Base-by-base conservation (phyloP, 441 rosid genomes). In the Melastoma candidum region DNA sequence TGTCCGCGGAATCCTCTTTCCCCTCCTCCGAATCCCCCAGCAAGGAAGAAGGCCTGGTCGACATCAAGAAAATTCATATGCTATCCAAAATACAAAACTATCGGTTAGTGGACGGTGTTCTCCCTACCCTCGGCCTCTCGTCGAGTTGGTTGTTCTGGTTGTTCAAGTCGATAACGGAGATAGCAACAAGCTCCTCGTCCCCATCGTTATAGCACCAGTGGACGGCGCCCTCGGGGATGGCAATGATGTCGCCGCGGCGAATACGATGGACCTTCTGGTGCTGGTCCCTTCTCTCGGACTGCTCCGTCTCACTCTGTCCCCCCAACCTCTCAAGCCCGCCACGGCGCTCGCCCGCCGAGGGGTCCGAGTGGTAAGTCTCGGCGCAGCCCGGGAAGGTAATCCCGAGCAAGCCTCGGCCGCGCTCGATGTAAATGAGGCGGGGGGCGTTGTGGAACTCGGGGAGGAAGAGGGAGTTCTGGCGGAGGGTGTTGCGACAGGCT, bases 161-260 rank as follows among this genome's bases (percentile, higher is more conserved):
- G 61, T 58, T 65, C 51, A 65, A 63, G 39, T 73, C 74, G 4
- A 64, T 3, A 7, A 76, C 22, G 26, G 71, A 49, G 53, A 76
- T 58, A 12, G 67, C 54, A 13, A 68, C 13, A 41, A 73, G 63
- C 26, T 67, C 68, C 26, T 69, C 68, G 14, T 53, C 12, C 11
- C 75, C 80, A 1, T 76, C 76, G 32, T 73, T 73, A 62, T 68
- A 69, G 63, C 62, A 63, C 81, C 78, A 70, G 39, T 65, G 67
- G 13, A 72, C 68, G 0, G 63, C 68, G 3, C 78, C 74, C 22
- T 65, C 64, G 0, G 74, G 74, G 43, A 76, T 47, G 51, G 72
- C 74, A n/a, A 76, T 11, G 57, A 76, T n/a, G 44, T 76, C 77
- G 3, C 81, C 77, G 0, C 44, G 65, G 39, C 69, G 75, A 26